Base-by-base conservation (phyloP, 371 early-diverging fungal genomes). In the Mortierella polycephala region DNA sequence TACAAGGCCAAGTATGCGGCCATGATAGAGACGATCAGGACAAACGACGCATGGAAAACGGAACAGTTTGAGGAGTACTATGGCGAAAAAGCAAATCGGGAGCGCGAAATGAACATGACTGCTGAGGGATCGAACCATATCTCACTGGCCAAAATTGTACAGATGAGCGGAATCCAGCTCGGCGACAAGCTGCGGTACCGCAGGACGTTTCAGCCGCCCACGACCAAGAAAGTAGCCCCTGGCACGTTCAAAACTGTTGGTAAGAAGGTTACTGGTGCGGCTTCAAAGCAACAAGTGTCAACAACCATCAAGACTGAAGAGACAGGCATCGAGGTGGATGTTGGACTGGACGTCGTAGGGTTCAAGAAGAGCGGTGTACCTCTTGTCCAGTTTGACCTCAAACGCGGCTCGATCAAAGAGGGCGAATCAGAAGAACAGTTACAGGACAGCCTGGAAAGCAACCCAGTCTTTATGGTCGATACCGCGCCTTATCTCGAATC, bases 61-160 rank as follows among this genome's bases (percentile, higher is more conserved):
- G 64, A 70, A 7, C 55, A 58, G 5, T 70, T 46, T 54, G 64
- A 64, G 47, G 53, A 59, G 40, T 60, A 64, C 41, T 64, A 60
- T 47, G 70, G 70, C 2, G 70, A 64, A 40, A 58, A 70, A 41
- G 64, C 60, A 11, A 42, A 18, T 30, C 70, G 63, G 16, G 42
- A 58, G 44, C 39, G 14, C n/a, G 64, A 64, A 39, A 44, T 7
- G 30, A 18, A 55, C 20, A 59, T 63, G 46, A 14, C 52, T 1
- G 62, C 70, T n/a, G 63, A 60, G 12, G 41, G 21, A 37, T 63
- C 64, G 16, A n/a, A 41, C 46, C 63, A 70, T 20, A 7, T 64
- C 7, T 46, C 59, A 10, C n/a, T 64, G 42, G 58, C 45, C 13
- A 63, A 47, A 11, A 47, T 70, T 51, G 64, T 59, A 7, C 42